phyloP scores from a whole-genome alignment of 225 moss, liverwort and hornwort species.

The Physcomitrium patens region DNA sequence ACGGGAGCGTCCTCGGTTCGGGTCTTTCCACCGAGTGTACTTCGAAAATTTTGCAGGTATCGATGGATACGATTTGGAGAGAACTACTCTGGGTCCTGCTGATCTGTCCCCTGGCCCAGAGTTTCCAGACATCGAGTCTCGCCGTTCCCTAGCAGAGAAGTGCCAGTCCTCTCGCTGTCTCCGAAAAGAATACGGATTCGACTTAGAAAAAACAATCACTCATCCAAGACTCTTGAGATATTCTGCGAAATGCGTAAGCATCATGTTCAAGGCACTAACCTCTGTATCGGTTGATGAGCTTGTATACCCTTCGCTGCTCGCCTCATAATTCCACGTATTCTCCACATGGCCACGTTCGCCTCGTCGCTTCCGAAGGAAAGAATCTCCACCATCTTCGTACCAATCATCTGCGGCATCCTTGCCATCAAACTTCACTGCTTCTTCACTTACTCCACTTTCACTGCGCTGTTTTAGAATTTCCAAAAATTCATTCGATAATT shows the following conservation, averaged over 20 bases:
- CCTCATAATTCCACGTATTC: slow-evolving; percentile 15
- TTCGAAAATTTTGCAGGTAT: slow-evolving; percentile 89
- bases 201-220: background rate
- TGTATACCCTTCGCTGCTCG: slow-evolving; percentile 3
- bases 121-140: slow-evolving; percentile 19
- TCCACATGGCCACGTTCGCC: slow-evolving; percentile 22
- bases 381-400: slow-evolving; percentile 9
- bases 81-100: slow-evolving; percentile 37
- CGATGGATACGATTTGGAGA: slow-evolving; percentile 48
- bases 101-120: slow-evolving; percentile 28
- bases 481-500: slow-evolving; percentile 41
- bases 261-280: slow-evolving; percentile 25
- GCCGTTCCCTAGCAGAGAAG: slow-evolving; percentile 22
- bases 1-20: slow-evolving; percentile 22
- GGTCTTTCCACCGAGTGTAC: slow-evolving; percentile 64
- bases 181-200: background rate
- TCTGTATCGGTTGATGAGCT: slow-evolving; percentile 28
- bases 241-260: slow-evolving; percentile 1
- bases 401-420: slow-evolving; percentile 18
- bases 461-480: slow-evolving; percentile 46
- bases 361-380: slow-evolving; percentile 13
- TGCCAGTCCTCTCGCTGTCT: slow-evolving; percentile 32
- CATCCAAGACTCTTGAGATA: background rate
- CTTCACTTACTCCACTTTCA: slow-evolving; percentile 36
- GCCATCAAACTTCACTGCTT: slow-evolving; percentile 16